Conservation (phyloP, 495 filamentous ascomycete species). For the Daldinia grandis region DNA sequence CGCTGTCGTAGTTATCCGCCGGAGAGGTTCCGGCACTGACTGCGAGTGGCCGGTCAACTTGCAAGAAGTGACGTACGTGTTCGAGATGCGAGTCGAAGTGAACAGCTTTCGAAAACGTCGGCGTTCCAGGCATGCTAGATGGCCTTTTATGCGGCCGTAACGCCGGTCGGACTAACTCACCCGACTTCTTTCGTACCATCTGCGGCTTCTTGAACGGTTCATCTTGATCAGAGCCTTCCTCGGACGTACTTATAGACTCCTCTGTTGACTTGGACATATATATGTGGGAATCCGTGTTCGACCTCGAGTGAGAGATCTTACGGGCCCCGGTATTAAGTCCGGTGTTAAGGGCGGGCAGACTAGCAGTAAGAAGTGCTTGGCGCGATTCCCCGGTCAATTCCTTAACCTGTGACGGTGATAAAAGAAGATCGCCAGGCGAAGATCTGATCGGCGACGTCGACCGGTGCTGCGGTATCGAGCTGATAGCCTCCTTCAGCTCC, state of each 20-base stretch:
- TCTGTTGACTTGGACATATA: conserved; percentile 60
- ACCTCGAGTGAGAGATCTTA: conserved; percentile 77
- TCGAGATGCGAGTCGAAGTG: conserved; percentile 96
- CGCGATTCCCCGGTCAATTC: conserved; percentile 47
- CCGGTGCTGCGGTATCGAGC: conserved; percentile 75
- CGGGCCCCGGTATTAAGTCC: conserved; percentile 37
- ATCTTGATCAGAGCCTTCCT: conserved; percentile 69
- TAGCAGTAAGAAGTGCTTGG: conserved; percentile 40
- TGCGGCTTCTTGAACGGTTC: conserved; percentile 74
- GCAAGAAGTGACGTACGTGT: conserved; percentile 92
- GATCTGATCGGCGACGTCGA: conserved; percentile 65
- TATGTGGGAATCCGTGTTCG: conserved; percentile 79
- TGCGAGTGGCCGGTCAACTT: conserved; percentile 90
- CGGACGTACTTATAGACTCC: conserved; percentile 65
- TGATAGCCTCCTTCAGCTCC: conserved; percentile 84
- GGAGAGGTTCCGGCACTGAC: conserved; percentile 97
- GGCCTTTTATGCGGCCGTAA: conserved; percentile 82
- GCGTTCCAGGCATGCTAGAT: conserved; percentile 96
- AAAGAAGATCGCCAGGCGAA: conserved; percentile 46
- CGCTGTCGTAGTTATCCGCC: conserved; percentile 82
- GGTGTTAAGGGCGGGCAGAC: conserved; percentile 39
- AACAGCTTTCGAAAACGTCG: conserved; percentile 91
- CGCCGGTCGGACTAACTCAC: conserved; percentile 93
- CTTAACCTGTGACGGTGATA: conserved; percentile 47
- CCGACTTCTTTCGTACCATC: conserved; percentile 97